These are phyloP conservation scores for Rubia occidens DNA, from an alignment of 305 asterid species.

Conservation along the genomic window DNA sequence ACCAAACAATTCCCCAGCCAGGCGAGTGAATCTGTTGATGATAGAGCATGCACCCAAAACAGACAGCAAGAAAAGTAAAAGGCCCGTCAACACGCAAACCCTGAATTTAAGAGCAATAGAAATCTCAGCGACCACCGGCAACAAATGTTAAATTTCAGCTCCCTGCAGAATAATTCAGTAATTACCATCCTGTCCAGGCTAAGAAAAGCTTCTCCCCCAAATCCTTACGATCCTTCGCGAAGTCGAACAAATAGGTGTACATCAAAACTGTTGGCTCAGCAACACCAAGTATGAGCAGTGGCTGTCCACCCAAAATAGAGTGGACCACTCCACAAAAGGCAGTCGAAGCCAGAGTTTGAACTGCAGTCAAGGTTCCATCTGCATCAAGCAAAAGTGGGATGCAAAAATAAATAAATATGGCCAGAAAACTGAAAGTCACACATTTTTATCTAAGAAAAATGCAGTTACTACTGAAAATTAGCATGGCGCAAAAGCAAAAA, in stretches of 20 bases:
- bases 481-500: neutral
- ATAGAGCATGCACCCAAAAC: slow-evolving; percentile 92
- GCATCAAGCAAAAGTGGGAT: slow-evolving; percentile 15
- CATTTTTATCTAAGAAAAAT: neutral
- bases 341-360: slow-evolving; percentile 92
- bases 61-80: slow-evolving; percentile 86
- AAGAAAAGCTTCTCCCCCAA: slow-evolving; percentile 69
- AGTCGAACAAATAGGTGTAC: slow-evolving; percentile 94
- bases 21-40: slow-evolving; percentile 79
- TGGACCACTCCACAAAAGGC: slow-evolving; percentile 90
- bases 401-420: slow-evolving; percentile 1
- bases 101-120: slow-evolving; percentile 30
- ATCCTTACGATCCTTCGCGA: slow-evolving; percentile 75
- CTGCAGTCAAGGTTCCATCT: slow-evolving; percentile 93
- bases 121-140: slow-evolving; percentile 19
- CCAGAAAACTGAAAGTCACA: slow-evolving; percentile 1
- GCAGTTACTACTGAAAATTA: neutral
- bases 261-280: slow-evolving; percentile 96
- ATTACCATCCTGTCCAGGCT: slow-evolving; percentile 95
- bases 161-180: slow-evolving; percentile 12
- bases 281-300: slow-evolving; percentile 91
- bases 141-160: slow-evolving; percentile 12
- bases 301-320: slow-evolving; percentile 92
- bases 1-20: slow-evolving; percentile 96
- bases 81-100: slow-evolving; percentile 95